These are phyloP conservation scores for Thelephora aurantiotincta DNA, from an alignment of 768 basidiomycete species.

Conservation along the genomic window DNA sequence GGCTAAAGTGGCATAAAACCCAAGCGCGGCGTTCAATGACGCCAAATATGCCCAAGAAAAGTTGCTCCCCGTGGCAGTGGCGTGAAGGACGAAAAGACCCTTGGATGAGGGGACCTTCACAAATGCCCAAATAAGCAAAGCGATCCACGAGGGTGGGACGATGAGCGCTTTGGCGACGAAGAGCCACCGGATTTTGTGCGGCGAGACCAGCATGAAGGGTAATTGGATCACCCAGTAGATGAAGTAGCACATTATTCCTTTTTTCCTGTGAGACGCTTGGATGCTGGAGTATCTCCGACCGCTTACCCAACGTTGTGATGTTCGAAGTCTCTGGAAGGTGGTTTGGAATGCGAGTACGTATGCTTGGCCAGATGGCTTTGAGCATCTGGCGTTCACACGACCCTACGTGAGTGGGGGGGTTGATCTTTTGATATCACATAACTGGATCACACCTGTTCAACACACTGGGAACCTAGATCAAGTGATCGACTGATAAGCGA, in stretches of 20 bases:
- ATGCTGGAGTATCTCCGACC: not conserved
- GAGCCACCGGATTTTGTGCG: conserved; percentile 62
- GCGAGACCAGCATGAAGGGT: conserved; percentile 62
- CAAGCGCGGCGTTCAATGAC: conserved; percentile 64
- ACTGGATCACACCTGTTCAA: conserved; percentile 35
- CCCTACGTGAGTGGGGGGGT: not conserved
- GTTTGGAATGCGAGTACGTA: conserved; percentile 43
- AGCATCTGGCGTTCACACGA: conserved; percentile 29
- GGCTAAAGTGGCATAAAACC: conserved; percentile 55
- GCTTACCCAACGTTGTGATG: conserved; percentile 48
- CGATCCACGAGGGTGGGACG: conserved; percentile 29
- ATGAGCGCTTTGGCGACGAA: conserved; percentile 50
- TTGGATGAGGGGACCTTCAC: conserved; percentile 47
- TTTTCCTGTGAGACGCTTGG: not conserved
- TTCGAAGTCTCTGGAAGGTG: conserved; percentile 38
- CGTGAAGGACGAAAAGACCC: conserved; percentile 41
- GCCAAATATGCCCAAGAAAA: conserved; percentile 72
- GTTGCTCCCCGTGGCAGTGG: conserved; percentile 35
- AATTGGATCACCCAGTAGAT: conserved; percentile 70
- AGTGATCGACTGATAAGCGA: not conserved
- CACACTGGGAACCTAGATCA: conserved; percentile 40
- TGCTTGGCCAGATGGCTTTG: conserved; percentile 73
- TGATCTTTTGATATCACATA: not conserved
- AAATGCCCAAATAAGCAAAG: conserved; percentile 72
- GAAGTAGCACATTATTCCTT: conserved; percentile 64